These are phyloP conservation scores for Entoloma clypeatum DNA, from an alignment of 1,284 basidiomycete species.

Conservation along the genomic window DNA sequence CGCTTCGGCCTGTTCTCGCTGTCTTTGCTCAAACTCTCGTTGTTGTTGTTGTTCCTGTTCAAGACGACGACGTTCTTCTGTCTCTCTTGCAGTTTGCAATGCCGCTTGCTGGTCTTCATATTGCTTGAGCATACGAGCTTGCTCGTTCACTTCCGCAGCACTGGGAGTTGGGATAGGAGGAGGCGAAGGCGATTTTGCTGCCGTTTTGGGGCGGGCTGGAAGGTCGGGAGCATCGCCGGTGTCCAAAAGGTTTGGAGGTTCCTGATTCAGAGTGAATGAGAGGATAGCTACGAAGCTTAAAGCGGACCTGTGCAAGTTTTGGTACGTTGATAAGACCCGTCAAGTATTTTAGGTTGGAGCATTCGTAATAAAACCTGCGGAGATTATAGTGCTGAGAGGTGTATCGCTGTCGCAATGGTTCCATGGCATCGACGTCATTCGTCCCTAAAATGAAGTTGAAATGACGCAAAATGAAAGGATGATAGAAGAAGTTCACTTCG, in stretches of 20 bases:
- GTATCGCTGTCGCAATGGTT: slow-evolving; percentile 82
- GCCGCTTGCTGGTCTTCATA: slow-evolving; percentile 95
- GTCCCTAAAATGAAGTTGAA: slow-evolving; percentile 54
- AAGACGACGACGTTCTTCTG: slow-evolving; percentile 75
- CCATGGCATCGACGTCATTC: slow-evolving; percentile 81
- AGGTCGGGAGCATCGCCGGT: slow-evolving; percentile 82
- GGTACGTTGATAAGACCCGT: slow-evolving; percentile 96
- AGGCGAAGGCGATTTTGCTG: slow-evolving; percentile 53
- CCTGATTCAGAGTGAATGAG: slow-evolving; percentile 43
- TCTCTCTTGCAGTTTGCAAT: slow-evolving; percentile 75
- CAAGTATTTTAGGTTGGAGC: slow-evolving; percentile 93
- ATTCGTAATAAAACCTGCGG: slow-evolving; percentile 96
- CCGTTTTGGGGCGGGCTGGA: slow-evolving; percentile 79
- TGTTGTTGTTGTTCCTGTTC: slow-evolving; percentile 83
- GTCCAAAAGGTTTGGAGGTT: slow-evolving; percentile 91
- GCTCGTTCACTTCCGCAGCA: slow-evolving; percentile 82
- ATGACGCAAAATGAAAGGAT: slow-evolving; percentile 11
- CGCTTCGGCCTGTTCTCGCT: slow-evolving; percentile 84
- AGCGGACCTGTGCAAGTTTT: slow-evolving; percentile 80
- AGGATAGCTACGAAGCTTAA: neutral
- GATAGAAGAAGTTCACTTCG: slow-evolving; percentile 56
- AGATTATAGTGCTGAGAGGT: slow-evolving; percentile 86
- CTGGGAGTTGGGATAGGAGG: slow-evolving; percentile 72
- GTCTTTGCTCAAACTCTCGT: slow-evolving; percentile 88
- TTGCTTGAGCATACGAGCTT: slow-evolving; percentile 92